Evolutionary conservation across 805 yeast species (phyloP).

Genomic region (Pichia paraexigua): DNA sequence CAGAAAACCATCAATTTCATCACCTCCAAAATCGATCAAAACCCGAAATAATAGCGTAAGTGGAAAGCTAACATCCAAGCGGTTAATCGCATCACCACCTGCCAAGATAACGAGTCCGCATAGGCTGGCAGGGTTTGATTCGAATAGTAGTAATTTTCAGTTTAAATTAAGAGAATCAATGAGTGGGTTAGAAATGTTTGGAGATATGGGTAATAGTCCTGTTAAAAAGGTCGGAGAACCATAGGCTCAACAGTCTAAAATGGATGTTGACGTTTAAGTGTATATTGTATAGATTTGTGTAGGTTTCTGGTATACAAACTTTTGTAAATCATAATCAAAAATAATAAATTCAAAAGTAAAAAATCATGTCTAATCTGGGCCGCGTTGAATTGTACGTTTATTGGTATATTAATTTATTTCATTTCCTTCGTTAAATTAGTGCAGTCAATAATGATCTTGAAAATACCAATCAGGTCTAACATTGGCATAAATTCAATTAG

Average conservation of each 20-base stretch:
- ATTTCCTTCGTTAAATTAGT: no score
- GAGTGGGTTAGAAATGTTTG: neutral
- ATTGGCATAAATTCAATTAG: no score
- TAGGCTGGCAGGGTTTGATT: constrained; percentile 14
- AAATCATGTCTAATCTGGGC: no score
- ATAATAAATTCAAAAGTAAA: no score
- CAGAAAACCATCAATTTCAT: neutral
- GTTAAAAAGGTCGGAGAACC: neutral
- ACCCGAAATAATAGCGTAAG: neutral
- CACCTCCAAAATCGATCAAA: neutral
- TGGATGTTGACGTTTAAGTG: neutral
- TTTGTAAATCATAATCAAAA: no score
- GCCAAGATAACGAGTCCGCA: constrained; percentile 13
- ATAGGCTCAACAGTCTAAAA: neutral
- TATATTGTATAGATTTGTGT: no score
- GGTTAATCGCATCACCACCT: constrained; percentile 12
- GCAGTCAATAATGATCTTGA: no score
- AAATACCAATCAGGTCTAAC: no score
- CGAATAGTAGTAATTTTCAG: constrained; percentile 5
- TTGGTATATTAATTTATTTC: no score
- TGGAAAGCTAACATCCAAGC: constrained; percentile 9
- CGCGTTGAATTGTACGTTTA: no score
- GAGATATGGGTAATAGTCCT: neutral
- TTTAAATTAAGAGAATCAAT: constrained; percentile 2
- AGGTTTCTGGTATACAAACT: no score